Evolutionary conservation across 805 yeast genomes (phyloP), one percentile per base, ranked within the genome.

Genomic region (Spencermartinsiella europaea): DNA sequence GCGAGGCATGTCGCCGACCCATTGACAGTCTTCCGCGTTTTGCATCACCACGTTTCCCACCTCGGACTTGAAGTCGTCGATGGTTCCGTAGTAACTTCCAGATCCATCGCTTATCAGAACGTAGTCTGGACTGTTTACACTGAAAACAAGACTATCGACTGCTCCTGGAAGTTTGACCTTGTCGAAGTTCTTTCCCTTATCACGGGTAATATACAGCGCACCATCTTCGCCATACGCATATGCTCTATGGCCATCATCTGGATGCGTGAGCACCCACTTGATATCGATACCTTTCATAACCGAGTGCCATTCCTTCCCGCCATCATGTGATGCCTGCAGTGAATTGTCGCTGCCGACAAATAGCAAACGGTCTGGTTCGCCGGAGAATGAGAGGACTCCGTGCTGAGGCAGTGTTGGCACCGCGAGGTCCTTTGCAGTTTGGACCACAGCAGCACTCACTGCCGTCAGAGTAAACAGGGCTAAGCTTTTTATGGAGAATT

Each of bases 291-390:
- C 66, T n/a, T 73, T 68, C 31, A 72, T 38, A 15, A 48, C 68
- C 37, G 64, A 56, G 12, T 55, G 44, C 67, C 79, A 80, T 1
- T 62, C 49, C 3, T 46, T 60, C 16, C 80, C 81, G 37, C 70
- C 75, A 54, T 81, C 75, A 21, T 52, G 60, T 4, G 83, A 77
- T 2, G 70, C 53, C 58, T 67, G 71, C 12, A 78, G 10, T 25
- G 31, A 25, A 12, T 25, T 12, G 12, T 25, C 31, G 31, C 12
- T 25, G 31, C 31, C 31, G 7, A 12, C 31, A 25, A 25, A 25
- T 12, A 25, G 31, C 31, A 25, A 12, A 12, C 12, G 31, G 31
- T 25, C 12, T 7, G 31, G 31, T 7, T 25, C 31, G 31, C 31
- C 12, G 31, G 31, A 25, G 10, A 25, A 12, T 25, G 7, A 12